These are phyloP conservation scores for Geotrichum histeridarum DNA, from an alignment of 1,139 yeast genomes.

Conservation along the genomic window DNA sequence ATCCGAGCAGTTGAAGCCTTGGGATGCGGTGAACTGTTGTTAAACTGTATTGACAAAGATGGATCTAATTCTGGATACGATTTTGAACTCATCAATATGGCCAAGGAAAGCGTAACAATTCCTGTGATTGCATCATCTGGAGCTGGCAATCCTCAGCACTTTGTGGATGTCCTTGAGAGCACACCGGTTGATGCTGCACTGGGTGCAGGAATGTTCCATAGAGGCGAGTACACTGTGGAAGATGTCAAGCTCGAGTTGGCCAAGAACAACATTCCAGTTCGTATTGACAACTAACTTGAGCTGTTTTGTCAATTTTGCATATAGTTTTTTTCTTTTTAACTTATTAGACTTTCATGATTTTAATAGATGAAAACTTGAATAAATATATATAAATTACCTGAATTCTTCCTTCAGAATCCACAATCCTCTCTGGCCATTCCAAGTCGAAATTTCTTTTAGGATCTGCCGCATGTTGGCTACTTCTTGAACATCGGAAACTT, in stretches of 20 bases:
- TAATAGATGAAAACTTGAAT: not conserved
- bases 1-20: slow-evolving; percentile 82
- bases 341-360: not conserved
- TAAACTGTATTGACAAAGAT: slow-evolving; percentile 93
- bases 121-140: slow-evolving; percentile 98
- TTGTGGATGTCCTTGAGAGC: slow-evolving; percentile 73
- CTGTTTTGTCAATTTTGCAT: not conserved
- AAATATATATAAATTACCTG: slow-evolving; percentile 3
- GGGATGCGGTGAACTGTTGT: slow-evolving; percentile 93
- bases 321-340: not conserved
- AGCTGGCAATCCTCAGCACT: slow-evolving; percentile 89
- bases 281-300: slow-evolving; percentile 12
- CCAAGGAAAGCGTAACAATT: slow-evolving; percentile 67
- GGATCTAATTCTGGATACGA: slow-evolving; percentile 93
- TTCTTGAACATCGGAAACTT: slow-evolving; percentile 50
- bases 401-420: slow-evolving; percentile 67
- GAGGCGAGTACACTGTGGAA: slow-evolving; percentile 83
- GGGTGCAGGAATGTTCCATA: slow-evolving; percentile 97
- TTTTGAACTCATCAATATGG: slow-evolving; percentile 71
- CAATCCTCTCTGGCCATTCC: slow-evolving; percentile 53
- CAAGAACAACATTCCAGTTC: slow-evolving; percentile 15
- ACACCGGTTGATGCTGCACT: slow-evolving; percentile 92
- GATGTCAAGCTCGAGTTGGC: slow-evolving; percentile 57
- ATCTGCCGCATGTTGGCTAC: slow-evolving; percentile 62
- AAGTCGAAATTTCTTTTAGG: slow-evolving; percentile 61